A percentile compares a stretch with the other conserved stretches of the same genome.
These are phyloP conservation scores for Phytophthora boehmeriae DNA, from an alignment of 352 stramenopile species.

Conservation along the genomic window DNA sequence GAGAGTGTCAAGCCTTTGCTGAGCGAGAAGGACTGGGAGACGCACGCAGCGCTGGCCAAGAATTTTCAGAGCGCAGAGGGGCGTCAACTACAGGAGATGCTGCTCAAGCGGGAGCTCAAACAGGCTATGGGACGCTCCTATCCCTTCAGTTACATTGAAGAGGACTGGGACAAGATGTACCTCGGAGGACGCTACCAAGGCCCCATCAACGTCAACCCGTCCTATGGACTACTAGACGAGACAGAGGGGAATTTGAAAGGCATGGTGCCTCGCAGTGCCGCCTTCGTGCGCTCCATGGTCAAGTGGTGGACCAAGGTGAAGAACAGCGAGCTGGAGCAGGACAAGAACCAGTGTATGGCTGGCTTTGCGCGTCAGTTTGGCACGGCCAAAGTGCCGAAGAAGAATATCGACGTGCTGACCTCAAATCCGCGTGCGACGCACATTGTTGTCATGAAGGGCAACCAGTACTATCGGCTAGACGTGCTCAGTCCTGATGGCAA, in stretches of 20 bases:
- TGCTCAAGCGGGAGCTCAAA: constrained; percentile 76
- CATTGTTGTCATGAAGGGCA: constrained; percentile 89
- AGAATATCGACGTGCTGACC: constrained; percentile 71
- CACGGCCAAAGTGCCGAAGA: constrained; percentile 82
- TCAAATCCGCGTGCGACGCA: constrained; percentile 81
- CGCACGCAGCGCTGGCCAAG: constrained; percentile 67
- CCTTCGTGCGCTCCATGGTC: constrained; percentile 80
- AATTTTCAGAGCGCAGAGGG: constrained; percentile 61
- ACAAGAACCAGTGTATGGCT: constrained; percentile 92
- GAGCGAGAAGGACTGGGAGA: constrained; percentile 59
- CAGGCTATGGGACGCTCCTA: constrained; percentile 85
- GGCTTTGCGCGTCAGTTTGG: constrained; percentile 88
- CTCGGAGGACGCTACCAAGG: constrained; percentile 87
- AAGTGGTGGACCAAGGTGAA: constrained; percentile 92
- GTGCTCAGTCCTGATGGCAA: constrained; percentile 85
- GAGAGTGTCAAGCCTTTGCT: constrained; percentile 83
- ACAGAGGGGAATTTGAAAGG: constrained; percentile 74
- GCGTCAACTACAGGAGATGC: constrained; percentile 58
- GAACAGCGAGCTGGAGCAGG: constrained; percentile 85
- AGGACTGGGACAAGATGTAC: constrained; percentile 93
- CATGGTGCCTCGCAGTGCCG: constrained; percentile 72
- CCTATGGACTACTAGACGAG: constrained; percentile 86
- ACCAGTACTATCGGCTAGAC: constrained; percentile 86
- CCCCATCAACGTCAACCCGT: constrained; percentile 92
- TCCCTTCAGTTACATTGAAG: constrained; percentile 94